A percentile compares a stretch with the other conserved stretches of the same genome.
These are phyloP conservation scores for Marasmius oreades DNA, from an alignment of 1,284 basidiomycete genomes.

Conservation along the genomic window DNA sequence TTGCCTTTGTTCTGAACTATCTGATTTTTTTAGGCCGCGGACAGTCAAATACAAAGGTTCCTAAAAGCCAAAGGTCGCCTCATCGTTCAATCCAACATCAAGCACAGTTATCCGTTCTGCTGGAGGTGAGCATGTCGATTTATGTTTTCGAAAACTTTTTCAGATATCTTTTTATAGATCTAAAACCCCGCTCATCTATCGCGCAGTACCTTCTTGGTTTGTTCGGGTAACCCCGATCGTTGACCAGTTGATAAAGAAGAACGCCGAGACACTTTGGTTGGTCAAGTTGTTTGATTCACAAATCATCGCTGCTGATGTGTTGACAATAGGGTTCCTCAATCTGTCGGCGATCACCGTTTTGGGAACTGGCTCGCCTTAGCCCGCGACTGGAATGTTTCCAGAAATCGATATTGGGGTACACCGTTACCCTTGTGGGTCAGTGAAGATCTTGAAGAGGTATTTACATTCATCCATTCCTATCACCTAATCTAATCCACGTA, in stretches of 20 bases:
- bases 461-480: conserved; percentile 1
- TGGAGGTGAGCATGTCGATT: conserved; percentile 70
- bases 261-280: conserved; percentile 88
- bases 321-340: conserved; percentile 77
- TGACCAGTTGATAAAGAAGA: conserved; percentile 88
- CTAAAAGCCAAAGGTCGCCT: conserved; percentile 88
- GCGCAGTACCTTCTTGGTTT: conserved; percentile 96
- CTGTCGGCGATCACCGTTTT: conserved; percentile 90
- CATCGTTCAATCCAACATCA: conserved; percentile 84
- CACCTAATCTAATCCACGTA: neutral
- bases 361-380: conserved; percentile 98
- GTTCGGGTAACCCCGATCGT: conserved; percentile 85
- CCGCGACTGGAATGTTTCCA: conserved; percentile 98
- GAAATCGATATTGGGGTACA: conserved; percentile 99
- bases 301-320: neutral
- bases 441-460: conserved; percentile 90
- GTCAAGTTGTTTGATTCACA: conserved; percentile 16
- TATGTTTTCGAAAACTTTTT: neutral
- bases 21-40: conserved; percentile 65
- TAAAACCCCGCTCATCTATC: conserved; percentile 93
- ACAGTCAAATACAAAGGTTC: conserved; percentile 91
- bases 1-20: neutral
- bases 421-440: conserved; percentile 97
- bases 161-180: conserved; percentile 51
- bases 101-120: conserved; percentile 96